Evolutionary conservation across 305 asterid genomes (phyloP).

Genomic region (Euphrasia arctica): DNA sequence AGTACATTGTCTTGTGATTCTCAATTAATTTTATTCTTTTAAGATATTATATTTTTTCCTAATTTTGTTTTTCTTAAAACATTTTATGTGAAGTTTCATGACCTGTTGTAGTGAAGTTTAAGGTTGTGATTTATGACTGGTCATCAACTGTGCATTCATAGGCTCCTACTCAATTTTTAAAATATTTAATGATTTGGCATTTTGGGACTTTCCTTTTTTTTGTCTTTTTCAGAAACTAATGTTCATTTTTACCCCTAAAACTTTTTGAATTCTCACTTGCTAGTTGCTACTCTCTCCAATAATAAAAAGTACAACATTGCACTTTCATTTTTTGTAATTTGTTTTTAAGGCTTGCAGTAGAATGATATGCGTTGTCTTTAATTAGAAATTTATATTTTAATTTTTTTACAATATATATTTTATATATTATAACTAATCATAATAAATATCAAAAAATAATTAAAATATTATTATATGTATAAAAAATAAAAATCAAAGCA

Average conservation of each 20-base stretch:
- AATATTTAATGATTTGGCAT: neutral
- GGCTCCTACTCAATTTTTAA: neutral
- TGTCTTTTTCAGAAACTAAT: too few species aligned
- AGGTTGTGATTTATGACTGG: conserved; percentile 4
- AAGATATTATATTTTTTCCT: conserved; percentile 1
- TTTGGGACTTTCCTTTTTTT: neutral
- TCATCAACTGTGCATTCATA: neutral
- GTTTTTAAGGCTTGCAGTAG: too few species aligned
- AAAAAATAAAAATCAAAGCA: too few species aligned
- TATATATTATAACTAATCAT: too few species aligned
- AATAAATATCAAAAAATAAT: too few species aligned
- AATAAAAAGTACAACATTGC: too few species aligned
- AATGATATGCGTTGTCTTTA: too few species aligned
- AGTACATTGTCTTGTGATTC: neutral
- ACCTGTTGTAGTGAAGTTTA: conserved; percentile 4
- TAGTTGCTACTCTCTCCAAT: too few species aligned
- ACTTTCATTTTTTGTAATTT: too few species aligned
- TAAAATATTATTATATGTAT: too few species aligned
- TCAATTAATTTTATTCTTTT: conserved; percentile 1
- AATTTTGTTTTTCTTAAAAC: neutral
- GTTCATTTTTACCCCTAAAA: neutral
- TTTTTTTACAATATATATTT: too few species aligned
- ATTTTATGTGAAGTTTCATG: neutral
- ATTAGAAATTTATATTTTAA: too few species aligned
- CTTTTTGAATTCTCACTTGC: neutral